Evolutionary conservation across 345 rosid species (phyloP).

Genomic region (Alliaria petiolata): DNA sequence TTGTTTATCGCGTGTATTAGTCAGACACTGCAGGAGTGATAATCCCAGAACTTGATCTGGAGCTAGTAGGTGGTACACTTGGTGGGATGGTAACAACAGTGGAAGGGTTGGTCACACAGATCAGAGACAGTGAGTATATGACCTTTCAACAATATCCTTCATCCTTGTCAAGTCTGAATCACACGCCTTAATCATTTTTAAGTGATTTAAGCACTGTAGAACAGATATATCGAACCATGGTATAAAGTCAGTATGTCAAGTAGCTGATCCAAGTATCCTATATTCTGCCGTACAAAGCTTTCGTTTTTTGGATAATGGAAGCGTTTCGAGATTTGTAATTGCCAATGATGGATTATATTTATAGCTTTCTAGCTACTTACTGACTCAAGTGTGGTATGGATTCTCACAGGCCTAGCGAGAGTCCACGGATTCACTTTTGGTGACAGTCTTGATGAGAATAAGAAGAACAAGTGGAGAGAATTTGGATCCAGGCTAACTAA

Average conservation of each 20-base stretch:
- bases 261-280: not conserved
- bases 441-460: slow-evolving; percentile 71
- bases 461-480: slow-evolving; percentile 69
- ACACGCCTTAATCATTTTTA: not conserved
- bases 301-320: not conserved
- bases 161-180: not conserved
- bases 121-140: slow-evolving; percentile 83
- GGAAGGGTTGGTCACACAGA: slow-evolving; percentile 85
- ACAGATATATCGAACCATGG: not conserved
- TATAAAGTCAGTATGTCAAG: not conserved
- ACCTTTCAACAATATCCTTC: not conserved
- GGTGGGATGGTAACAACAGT: slow-evolving; percentile 94
- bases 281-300: not conserved
- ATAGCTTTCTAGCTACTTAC: not conserved
- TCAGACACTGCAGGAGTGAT: slow-evolving; percentile 83
- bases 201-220: not conserved
- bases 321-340: not conserved
- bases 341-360: not conserved
- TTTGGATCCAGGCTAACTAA: slow-evolving; percentile 58
- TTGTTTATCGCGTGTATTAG: slow-evolving; percentile 37
- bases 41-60: slow-evolving; percentile 88
- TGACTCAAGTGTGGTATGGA: not conserved
- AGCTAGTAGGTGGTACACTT: slow-evolving; percentile 80
- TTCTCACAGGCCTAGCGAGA: slow-evolving; percentile 77
- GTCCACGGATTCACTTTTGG: slow-evolving; percentile 96